Conservation (phyloP, 305 asterid genomes). For the Fraxinus sp. region DNA sequence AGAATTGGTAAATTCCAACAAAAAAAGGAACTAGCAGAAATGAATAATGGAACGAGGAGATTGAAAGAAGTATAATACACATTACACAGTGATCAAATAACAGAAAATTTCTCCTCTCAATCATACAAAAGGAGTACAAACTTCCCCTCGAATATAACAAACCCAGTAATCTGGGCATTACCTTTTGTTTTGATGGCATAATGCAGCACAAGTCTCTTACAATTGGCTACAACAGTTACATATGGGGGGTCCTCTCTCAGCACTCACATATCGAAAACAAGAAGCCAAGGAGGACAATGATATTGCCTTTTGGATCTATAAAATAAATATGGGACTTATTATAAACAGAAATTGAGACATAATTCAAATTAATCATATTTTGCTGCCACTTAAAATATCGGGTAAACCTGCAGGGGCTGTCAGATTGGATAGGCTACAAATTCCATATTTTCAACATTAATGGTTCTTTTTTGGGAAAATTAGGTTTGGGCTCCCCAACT, state of each 20-base stretch:
- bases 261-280: neutral
- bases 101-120: neutral
- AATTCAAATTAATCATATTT: neutral
- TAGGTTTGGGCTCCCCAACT: neutral
- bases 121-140: neutral
- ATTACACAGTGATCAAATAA: neutral
- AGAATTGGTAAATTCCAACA: neutral
- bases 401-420: neutral
- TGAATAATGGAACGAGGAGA: neutral
- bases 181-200: neutral
- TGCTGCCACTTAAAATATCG: neutral
- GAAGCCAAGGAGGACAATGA: neutral
- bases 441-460: neutral
- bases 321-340: neutral
- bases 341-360: neutral
- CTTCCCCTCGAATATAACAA: neutral
- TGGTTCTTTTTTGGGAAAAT: neutral
- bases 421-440: neutral
- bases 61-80: neutral
- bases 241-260: neutral
- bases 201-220: neutral
- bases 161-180: neutral
- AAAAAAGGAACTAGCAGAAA: neutral
- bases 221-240: neutral
- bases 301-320: neutral